phyloP scores from a whole-genome alignment of 176 grass and related monocot species.

The Hordeum marinum region DNA sequence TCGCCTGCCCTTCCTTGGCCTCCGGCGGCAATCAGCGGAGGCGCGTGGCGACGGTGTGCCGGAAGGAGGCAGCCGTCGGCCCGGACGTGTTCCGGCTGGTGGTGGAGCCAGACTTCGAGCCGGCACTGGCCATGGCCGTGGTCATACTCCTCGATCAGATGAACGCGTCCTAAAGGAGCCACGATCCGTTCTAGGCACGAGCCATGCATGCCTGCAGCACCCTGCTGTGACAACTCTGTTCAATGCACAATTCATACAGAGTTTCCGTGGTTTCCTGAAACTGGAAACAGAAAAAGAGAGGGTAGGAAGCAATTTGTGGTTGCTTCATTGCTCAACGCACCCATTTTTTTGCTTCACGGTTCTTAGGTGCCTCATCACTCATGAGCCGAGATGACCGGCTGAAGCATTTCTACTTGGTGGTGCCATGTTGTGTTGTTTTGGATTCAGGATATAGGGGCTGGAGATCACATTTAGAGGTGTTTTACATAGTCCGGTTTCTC shows the following conservation, averaged over 20 bases:
- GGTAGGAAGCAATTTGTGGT: not conserved
- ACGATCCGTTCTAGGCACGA: not conserved
- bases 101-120: slow-evolving; percentile 63
- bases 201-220: not conserved
- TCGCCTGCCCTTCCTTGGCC: slow-evolving; percentile 23
- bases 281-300: not conserved
- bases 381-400: not conserved
- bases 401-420: slow-evolving; percentile 7
- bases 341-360: slow-evolving; percentile 22
- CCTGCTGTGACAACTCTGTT: not conserved
- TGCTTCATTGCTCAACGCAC: not conserved
- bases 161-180: slow-evolving; percentile 7
- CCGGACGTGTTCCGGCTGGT: slow-evolving; percentile 69
- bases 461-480: not conserved
- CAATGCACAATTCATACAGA: not conserved
- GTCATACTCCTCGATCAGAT: slow-evolving; percentile 81
- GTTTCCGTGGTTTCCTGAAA: not conserved
- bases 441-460: not conserved
- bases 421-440: not conserved
- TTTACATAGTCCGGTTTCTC: not conserved
- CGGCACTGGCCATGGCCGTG: slow-evolving; percentile 71
- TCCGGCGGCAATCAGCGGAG: slow-evolving; percentile 15
- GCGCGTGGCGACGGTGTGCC: slow-evolving; percentile 50
- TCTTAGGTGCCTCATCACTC: not conserved
- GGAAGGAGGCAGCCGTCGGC: slow-evolving; percentile 58